Conservation (phyloP, 768 basidiomycete genomes). For the Lactarius trivialis region DNA sequence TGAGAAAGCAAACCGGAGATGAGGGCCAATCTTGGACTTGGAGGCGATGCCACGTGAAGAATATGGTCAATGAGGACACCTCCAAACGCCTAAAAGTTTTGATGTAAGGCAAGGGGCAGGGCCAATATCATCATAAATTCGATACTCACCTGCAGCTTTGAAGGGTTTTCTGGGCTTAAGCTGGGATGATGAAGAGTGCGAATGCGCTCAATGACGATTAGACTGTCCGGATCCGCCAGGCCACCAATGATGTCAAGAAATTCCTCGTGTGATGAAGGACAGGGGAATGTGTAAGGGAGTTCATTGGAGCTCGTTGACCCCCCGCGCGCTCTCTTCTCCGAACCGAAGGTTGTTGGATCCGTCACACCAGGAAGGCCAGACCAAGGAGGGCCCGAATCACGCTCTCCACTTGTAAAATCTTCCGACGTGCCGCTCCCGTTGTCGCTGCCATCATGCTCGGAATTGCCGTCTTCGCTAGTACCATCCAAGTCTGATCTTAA, state of each 20-base stretch:
- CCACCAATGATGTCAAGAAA: slow-evolving; percentile 77
- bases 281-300: slow-evolving; percentile 89
- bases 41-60: slow-evolving; percentile 63
- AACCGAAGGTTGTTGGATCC: background rate
- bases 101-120: slow-evolving; percentile 7
- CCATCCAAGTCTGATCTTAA: slow-evolving; percentile 25
- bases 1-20: slow-evolving; percentile 70
- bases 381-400: slow-evolving; percentile 21
- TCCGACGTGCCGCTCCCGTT: slow-evolving; percentile 31
- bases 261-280: slow-evolving; percentile 80
- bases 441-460: slow-evolving; percentile 25
- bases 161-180: slow-evolving; percentile 85
- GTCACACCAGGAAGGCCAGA: background rate
- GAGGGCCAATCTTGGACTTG: slow-evolving; percentile 51
- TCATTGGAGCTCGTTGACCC: slow-evolving; percentile 36
- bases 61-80: slow-evolving; percentile 84
- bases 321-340: background rate
- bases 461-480: slow-evolving; percentile 19
- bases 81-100: slow-evolving; percentile 49
- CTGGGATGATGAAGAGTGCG: slow-evolving; percentile 89
- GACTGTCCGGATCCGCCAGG: slow-evolving; percentile 64
- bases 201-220: slow-evolving; percentile 82
- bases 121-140: background rate
- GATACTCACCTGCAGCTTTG: slow-evolving; percentile 73
- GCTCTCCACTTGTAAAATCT: slow-evolving; percentile 29